Percentiles rank a stretch among this genome's conserved stretches.
phyloP scores from a whole-genome alignment of 108 stramenopile species.

The Nitzschia sp. region DNA sequence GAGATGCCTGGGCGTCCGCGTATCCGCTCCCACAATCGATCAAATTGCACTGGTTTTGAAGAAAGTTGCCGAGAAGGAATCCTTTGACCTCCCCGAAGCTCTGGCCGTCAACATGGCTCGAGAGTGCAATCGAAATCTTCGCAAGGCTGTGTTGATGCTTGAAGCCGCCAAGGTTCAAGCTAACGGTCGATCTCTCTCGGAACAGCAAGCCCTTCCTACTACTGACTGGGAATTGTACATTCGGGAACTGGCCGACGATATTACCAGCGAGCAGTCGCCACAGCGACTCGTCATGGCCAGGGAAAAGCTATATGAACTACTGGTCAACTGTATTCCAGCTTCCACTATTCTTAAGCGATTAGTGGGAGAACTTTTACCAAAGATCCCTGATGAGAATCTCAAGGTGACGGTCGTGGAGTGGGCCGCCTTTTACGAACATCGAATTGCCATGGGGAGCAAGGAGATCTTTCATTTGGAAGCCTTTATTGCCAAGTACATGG shows the following conservation, averaged over 20 bases:
- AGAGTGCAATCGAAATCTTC: slow-evolving; percentile 88
- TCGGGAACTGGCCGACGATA: slow-evolving; percentile 79
- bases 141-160: slow-evolving; percentile 95
- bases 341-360: slow-evolving; percentile 93
- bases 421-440: slow-evolving; percentile 98
- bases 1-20: slow-evolving; percentile 94
- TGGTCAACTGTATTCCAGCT: slow-evolving; percentile 97
- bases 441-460: slow-evolving; percentile 91
- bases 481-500: slow-evolving; percentile 98
- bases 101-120: slow-evolving; percentile 80
- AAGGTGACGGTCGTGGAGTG: slow-evolving; percentile 90
- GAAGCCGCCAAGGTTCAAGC: slow-evolving; percentile 91
- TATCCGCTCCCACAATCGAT: slow-evolving; percentile 83
- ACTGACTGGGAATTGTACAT: slow-evolving; percentile 99
- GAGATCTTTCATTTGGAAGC: slow-evolving; percentile 99
- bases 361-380: slow-evolving; percentile 77
- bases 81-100: slow-evolving; percentile 66
- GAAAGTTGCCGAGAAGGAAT: slow-evolving; percentile 78
- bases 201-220: slow-evolving; percentile 48
- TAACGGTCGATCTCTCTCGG: slow-evolving; percentile 42
- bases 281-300: slow-evolving; percentile 82
- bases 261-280: slow-evolving; percentile 88
- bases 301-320: slow-evolving; percentile 95
- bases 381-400: slow-evolving; percentile 80
- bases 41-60: slow-evolving; percentile 79